A percentile compares a stretch with the other conserved stretches of the same genome.
Evolutionary conservation across 2,329 filamentous ascomycete species (phyloP).

Genomic region (Phyllosticta ampelicida): DNA sequence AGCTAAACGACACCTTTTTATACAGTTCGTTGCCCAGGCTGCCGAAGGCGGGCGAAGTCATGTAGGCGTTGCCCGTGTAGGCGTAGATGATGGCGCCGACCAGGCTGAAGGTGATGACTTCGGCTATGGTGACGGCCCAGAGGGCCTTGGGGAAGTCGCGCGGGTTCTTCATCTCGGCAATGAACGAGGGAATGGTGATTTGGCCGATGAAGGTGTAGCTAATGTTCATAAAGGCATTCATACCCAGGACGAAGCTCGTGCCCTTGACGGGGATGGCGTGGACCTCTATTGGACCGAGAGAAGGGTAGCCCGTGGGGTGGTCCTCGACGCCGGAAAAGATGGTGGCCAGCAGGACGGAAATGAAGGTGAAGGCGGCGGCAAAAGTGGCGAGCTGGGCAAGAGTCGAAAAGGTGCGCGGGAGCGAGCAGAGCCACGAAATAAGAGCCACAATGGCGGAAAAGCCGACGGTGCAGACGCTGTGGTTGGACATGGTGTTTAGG

Average conservation of each 20-base stretch:
- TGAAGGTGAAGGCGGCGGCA: constrained; percentile 79
- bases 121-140: constrained; percentile 80
- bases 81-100: constrained; percentile 73
- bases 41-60: constrained; percentile 77
- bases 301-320: constrained; percentile 56
- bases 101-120: constrained; percentile 75
- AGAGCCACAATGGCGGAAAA: constrained; percentile 66
- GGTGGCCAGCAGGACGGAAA: constrained; percentile 74
- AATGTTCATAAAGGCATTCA: constrained; percentile 90
- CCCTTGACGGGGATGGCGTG: constrained; percentile 55
- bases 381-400: constrained; percentile 68
- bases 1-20: constrained; percentile 83
- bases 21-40: constrained; percentile 62
- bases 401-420: constrained; percentile 75
- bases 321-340: constrained; percentile 69
- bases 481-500: constrained; percentile 74
- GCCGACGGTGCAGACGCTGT: constrained; percentile 63
- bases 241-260: constrained; percentile 70
- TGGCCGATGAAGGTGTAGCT: constrained; percentile 95
- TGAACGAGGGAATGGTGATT: constrained; percentile 88
- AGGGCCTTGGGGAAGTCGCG: constrained; percentile 87
- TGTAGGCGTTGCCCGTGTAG: constrained; percentile 85
- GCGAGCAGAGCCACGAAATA: constrained; percentile 66
- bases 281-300: constrained; percentile 52
- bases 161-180: constrained; percentile 77